These are phyloP conservation scores for Neofusicoccum sp. DNA, from an alignment of 2,329 filamentous ascomycete species.

Conservation along the genomic window DNA sequence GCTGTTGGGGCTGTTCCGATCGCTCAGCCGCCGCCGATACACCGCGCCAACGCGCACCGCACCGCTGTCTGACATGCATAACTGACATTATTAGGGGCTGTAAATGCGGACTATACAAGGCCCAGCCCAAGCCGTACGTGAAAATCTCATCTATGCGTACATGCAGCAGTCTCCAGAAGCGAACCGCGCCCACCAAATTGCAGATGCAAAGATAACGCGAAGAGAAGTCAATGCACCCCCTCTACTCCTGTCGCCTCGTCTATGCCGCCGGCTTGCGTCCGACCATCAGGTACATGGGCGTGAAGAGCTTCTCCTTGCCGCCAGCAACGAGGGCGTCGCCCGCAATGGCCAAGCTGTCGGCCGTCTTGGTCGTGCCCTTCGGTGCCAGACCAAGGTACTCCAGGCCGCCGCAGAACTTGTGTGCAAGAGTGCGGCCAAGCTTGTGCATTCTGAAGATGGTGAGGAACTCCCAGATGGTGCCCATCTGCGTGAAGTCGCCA, in stretches of 20 bases:
- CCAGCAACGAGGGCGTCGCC: conserved; percentile 85
- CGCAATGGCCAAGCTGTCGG: conserved; percentile 77
- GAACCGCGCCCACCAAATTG: neutral
- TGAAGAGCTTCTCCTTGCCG: conserved; percentile 88
- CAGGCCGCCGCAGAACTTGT: conserved; percentile 72
- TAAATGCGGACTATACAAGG: conserved; percentile 2
- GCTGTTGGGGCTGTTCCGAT: conserved; percentile 14
- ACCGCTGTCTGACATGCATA: neutral
- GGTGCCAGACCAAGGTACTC: conserved; percentile 76
- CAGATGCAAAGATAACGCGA: neutral
- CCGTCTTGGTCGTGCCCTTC: conserved; percentile 87
- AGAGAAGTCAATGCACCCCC: neutral
- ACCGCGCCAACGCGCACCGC: neutral
- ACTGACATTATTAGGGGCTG: conserved; percentile 14
- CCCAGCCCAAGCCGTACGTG: conserved; percentile 11
- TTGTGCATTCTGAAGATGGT: conserved; percentile 88
- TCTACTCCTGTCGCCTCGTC: neutral
- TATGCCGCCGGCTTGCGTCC: conserved; percentile 70
- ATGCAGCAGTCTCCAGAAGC: conserved; percentile 5
- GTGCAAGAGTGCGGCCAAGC: conserved; percentile 70
- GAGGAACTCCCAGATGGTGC: conserved; percentile 73
- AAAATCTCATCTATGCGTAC: conserved; percentile 10
- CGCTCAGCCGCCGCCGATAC: neutral
- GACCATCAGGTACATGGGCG: conserved; percentile 97
- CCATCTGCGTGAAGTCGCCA: conserved; percentile 80